Evolutionary conservation across 2,329 filamentous ascomycete species (phyloP).

Genomic region (Pochonia chlamydosporia): DNA sequence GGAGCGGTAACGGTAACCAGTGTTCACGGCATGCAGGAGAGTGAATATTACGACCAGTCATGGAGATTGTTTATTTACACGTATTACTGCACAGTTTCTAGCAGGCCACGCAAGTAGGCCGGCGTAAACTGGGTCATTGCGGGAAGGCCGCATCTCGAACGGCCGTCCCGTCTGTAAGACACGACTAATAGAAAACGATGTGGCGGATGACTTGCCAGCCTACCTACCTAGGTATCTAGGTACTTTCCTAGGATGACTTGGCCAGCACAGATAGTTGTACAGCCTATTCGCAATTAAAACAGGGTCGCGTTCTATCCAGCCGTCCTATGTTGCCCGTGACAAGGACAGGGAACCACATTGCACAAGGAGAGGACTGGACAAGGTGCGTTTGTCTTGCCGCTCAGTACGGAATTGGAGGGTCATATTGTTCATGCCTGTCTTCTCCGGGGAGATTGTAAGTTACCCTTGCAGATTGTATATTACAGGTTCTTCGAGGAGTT

Average conservation of each 20-base stretch:
- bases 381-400: too few relatives aligned
- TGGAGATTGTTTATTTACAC: conserved; percentile 2
- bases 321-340: too few relatives aligned
- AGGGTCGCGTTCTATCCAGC: not conserved
- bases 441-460: too few relatives aligned
- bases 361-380: too few relatives aligned
- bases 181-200: not conserved
- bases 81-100: too few relatives aligned
- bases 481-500: too few relatives aligned
- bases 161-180: conserved; percentile 1
- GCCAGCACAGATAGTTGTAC: not conserved
- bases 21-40: not conserved
- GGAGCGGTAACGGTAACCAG: not conserved
- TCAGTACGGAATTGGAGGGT: too few relatives aligned
- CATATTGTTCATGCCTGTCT: too few relatives aligned
- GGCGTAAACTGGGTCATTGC: not conserved
- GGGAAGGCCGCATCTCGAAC: conserved; percentile 4
- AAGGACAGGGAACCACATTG: too few relatives aligned
- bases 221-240: too few relatives aligned
- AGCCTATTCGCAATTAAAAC: not conserved
- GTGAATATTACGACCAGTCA: not conserved
- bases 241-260: not conserved
- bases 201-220: not conserved
- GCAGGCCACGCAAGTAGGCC: not conserved
- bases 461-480: too few relatives aligned